Evolutionary conservation across 2,329 filamentous ascomycete genomes (phyloP).

Genomic region (Clonostachys rosea): DNA sequence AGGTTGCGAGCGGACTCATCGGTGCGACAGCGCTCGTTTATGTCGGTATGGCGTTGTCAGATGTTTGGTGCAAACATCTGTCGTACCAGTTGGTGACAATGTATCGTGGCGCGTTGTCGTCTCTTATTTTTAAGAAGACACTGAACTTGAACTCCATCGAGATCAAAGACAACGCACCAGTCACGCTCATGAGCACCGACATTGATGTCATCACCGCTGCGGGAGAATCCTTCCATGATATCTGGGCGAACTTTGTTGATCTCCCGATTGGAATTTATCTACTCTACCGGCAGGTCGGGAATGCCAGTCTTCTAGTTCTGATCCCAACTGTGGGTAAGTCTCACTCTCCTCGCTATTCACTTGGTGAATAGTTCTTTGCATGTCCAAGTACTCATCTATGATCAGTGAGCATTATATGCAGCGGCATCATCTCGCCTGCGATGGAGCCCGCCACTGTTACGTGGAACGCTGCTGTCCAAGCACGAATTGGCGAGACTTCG

Average conservation of each 20-base stretch:
- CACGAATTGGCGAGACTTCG: constrained; percentile 29
- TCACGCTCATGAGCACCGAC: constrained; percentile 41
- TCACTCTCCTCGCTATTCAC: background rate
- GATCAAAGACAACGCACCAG: constrained; percentile 26
- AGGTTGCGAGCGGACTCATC: constrained; percentile 30
- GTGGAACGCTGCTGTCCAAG: constrained; percentile 33
- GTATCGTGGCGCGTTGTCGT: constrained; percentile 25
- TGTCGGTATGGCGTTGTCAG: constrained; percentile 30
- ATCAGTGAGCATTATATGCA: constrained; percentile 10
- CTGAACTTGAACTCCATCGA: constrained; percentile 19
- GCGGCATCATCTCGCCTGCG: constrained; percentile 11
- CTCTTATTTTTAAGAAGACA: constrained; percentile 45
- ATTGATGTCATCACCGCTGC: constrained; percentile 26
- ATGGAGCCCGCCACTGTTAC: constrained; percentile 23
- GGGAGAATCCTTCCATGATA: constrained; percentile 20
- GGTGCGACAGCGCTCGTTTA: constrained; percentile 33
- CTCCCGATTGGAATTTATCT: constrained; percentile 27
- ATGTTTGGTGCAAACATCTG: constrained; percentile 21
- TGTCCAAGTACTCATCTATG: background rate
- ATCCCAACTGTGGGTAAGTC: constrained; percentile 17
- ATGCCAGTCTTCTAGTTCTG: constrained; percentile 17
- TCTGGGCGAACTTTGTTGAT: constrained; percentile 31
- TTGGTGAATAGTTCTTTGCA: background rate
- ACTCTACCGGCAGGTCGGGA: constrained; percentile 24
- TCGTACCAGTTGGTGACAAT: constrained; percentile 27